phyloP scores from a whole-genome alignment of 805 yeast genomes.

The Ogataea angusta region DNA sequence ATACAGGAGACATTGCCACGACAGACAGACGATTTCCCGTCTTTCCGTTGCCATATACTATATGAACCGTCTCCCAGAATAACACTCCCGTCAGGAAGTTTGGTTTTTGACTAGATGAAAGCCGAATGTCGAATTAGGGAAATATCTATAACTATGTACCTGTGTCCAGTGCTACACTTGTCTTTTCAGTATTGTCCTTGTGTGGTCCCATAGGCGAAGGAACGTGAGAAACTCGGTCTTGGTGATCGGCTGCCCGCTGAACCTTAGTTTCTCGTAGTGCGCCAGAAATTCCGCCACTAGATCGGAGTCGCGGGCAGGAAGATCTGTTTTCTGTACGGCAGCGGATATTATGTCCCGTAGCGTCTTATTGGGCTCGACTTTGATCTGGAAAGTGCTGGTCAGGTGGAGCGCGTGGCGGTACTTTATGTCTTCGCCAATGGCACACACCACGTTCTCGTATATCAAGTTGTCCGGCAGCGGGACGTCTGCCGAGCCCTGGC shows the following conservation, averaged over 20 bases:
- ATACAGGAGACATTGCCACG: conserved; percentile 66
- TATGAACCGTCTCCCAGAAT: conserved; percentile 50
- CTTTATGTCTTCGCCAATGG: conserved; percentile 56
- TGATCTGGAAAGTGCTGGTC: conserved; percentile 18
- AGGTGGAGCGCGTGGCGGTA: conserved; percentile 33
- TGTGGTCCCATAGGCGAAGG: conserved; percentile 41
- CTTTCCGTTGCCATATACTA: conserved; percentile 60
- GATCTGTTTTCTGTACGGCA: conserved; percentile 10
- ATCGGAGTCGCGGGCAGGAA: conserved; percentile 10
- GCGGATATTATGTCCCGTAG: conserved; percentile 33
- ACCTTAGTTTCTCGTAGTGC: conserved; percentile 66
- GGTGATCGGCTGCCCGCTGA: conserved; percentile 57
- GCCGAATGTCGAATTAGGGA: conserved; percentile 53
- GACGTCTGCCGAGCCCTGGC: conserved; percentile 4
- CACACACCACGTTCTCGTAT: conserved; percentile 56
- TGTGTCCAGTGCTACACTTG: neutral
- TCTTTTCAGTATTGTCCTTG: conserved; percentile 3
- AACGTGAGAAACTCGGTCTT: conserved; percentile 59
- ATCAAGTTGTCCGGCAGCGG: conserved; percentile 29
- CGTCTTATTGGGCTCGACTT: conserved; percentile 20
- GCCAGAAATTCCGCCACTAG: conserved; percentile 37
- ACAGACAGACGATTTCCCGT: conserved; percentile 52
- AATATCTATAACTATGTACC: conserved; percentile 17
- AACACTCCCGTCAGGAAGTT: conserved; percentile 58
- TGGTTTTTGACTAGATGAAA: conserved; percentile 50